phyloP scores from a whole-genome alignment of 495 filamentous ascomycete genomes.

The Aspergillus cristatus region DNA sequence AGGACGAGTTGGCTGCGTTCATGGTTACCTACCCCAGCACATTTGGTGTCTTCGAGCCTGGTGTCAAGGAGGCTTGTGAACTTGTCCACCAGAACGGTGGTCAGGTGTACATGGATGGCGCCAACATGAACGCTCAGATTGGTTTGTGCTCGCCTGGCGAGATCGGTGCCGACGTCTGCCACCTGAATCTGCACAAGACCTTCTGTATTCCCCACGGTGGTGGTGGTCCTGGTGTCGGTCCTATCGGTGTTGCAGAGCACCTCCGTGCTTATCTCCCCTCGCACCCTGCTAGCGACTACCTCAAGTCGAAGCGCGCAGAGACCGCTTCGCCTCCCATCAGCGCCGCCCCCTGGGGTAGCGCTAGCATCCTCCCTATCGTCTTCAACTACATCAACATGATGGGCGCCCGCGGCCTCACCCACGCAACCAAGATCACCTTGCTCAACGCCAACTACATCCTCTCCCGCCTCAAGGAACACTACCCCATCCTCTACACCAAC shows the following conservation, averaged over 20 bases:
- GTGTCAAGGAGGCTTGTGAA: conserved; percentile 76
- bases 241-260: conserved; percentile 84
- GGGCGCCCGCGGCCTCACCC: conserved; percentile 83
- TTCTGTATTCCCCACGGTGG: conserved; percentile 99
- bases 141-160: conserved; percentile 94
- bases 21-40: conserved; percentile 99
- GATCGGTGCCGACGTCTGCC: conserved; percentile 96
- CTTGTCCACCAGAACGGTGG: conserved; percentile 84
- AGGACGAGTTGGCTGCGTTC: conserved; percentile 80
- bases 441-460: conserved; percentile 98
- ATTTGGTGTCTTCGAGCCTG: conserved; percentile 91
- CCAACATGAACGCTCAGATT: conserved; percentile 99
- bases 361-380: conserved; percentile 90
- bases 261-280: conserved; percentile 73
- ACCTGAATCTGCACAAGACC: conserved; percentile 97
- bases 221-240: conserved; percentile 90
- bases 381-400: conserved; percentile 99
- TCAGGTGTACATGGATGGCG: conserved; percentile 98
- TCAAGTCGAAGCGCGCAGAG: conserved; percentile 54
- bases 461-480: conserved; percentile 80
- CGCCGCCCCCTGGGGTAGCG: conserved; percentile 84
- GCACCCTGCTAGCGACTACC: conserved; percentile 46
- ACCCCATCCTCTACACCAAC: conserved; percentile 89
- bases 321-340: conserved; percentile 57
- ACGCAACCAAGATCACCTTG: conserved; percentile 87